Evolutionary conservation across 202 grass and related monocot species (phyloP), one percentile per base, ranked within the genome.

Genomic region (Panicum virgatum): DNA sequence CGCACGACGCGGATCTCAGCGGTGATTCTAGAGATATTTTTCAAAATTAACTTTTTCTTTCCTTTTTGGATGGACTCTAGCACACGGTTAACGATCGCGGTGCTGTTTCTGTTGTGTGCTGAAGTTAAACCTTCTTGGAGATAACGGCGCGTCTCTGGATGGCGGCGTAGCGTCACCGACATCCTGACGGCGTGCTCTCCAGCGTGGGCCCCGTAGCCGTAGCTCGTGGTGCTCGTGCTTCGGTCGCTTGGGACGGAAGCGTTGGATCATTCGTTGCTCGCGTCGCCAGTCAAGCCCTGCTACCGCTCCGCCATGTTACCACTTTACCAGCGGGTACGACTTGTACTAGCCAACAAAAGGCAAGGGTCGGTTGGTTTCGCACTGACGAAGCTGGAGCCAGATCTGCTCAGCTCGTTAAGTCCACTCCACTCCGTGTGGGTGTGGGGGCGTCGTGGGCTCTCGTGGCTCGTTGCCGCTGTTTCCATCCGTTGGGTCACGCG

Each of bases 241-340:
- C 16, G 15, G 19, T 84, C 44, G 61, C 81, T 75, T 84, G 44
- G 23, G 12, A 69, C 64, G 18, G 51, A 75, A 69, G 81, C 81
- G 56, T 75, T 32, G 75, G 60, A 75, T 79, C 50, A 32, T 66
- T 88, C 50, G 48, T 80, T 56, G 77, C 47, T 36, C 40, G 0
- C 12, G 7, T 51, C 3, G 57, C 27, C 9, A 52, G 43, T 11
- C 19, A 40, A 9, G 39, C 39, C 5, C 3, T 30, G 16, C 43
- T 48, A 6, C 8, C 30, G 7, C 30, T 46, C 8, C 26, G 42
- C 32, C 68, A 63, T 22, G 46, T 29, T 45, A 57, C 32, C 68
- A 63, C 16, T 37, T 29, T 45, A 57, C 48, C 60, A 16, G 27
- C 58, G 46, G 34, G 0, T 27, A 2, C n/a, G n/a, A n/a, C n/a